Evolutionary conservation across 1,284 basidiomycete species (phyloP), one percentile per base, ranked within the genome.

Genomic region (Singerocomus inundabilis): DNA sequence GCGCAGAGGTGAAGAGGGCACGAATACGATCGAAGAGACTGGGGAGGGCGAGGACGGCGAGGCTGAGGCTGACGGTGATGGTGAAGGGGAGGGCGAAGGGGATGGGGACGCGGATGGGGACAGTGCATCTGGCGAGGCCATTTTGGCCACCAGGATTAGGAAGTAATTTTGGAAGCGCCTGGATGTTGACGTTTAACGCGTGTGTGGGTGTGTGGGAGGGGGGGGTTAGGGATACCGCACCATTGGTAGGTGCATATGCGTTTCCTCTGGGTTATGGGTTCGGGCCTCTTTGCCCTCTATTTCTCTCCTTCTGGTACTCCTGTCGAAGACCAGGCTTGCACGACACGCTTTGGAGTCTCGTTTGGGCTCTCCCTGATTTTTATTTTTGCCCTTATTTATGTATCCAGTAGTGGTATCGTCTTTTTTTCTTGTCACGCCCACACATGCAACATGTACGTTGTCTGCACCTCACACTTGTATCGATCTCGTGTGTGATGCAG

Each of bases 61-160:
- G 8, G 42, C 16, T 1, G 43, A 44, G 0, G 42, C 24, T 0
- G 36, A 44, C 1, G 42, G 30, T 3, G 40, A 41, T 0, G 41
- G 30, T 2, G 38, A 59, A 8, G 59, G 41, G 3, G 59, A 50
- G 0, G 54, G 37, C 0, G 69, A 62, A 1, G 72, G 66, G 1
- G 71, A 72, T 3, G 72, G 66, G n/a, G 71, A 64, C 21, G 57
- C 51, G 9, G 53, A 57, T 1, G 61, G 53, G n/a, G 64, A 66
- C 10, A 58, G 64, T 8, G 66, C 53, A 0, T 67, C 69, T 35
- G 64, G 64, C 6, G 67, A 67, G 15, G 66, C 60, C 3, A 69
- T 62, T 35, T 51, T 63, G 50, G 50, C 56, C 5, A 66, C 45
- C 13, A 66, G 56, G 36, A 48, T 64, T 6, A 54, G 49, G 32